Conservation (phyloP, 495 filamentous ascomycete genomes). For the Aspergillus campestris region DNA sequence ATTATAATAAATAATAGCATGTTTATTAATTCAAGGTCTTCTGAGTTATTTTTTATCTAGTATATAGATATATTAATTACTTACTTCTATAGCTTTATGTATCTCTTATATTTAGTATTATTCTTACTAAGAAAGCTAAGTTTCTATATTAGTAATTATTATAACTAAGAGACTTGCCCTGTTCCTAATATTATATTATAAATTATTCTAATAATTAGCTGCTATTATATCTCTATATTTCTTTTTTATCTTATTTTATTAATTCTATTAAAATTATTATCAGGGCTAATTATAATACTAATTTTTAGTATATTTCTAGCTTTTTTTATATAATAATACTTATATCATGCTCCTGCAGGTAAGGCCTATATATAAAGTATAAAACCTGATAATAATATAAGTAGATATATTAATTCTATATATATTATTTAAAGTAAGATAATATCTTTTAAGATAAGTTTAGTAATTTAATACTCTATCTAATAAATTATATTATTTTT, state of each 20-base stretch:
- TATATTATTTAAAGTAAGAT: conserved; percentile 6
- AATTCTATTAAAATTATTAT: conserved; percentile 6
- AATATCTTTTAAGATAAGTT: conserved; percentile 1
- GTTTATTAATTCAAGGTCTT: neutral
- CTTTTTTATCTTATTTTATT: conserved; percentile 5
- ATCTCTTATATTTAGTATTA: neutral
- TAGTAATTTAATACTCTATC: neutral
- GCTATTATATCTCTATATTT: conserved; percentile 7
- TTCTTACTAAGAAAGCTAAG: conserved; percentile 2
- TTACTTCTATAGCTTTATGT: neutral
- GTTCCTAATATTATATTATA: neutral
- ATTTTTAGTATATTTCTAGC: too few species aligned
- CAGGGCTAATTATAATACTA: conserved; percentile 1
- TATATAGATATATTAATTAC: too few species aligned
- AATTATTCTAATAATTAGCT: conserved; percentile 2
- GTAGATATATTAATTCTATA: neutral
- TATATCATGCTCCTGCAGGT: too few species aligned
- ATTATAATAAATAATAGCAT: neutral
- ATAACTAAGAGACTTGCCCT: too few species aligned
- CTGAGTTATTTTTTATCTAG: neutral
- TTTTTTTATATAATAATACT: too few species aligned
- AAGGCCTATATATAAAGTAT: too few species aligned
- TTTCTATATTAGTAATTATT: conserved; percentile 4
- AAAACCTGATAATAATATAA: too few species aligned
- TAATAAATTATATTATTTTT: conserved; percentile 1